A percentile compares a stretch with the other conserved stretches of the same genome.
These are phyloP conservation scores for Pestalotiopsis sp. DNA, from an alignment of 2,329 filamentous ascomycete genomes.

Conservation along the genomic window DNA sequence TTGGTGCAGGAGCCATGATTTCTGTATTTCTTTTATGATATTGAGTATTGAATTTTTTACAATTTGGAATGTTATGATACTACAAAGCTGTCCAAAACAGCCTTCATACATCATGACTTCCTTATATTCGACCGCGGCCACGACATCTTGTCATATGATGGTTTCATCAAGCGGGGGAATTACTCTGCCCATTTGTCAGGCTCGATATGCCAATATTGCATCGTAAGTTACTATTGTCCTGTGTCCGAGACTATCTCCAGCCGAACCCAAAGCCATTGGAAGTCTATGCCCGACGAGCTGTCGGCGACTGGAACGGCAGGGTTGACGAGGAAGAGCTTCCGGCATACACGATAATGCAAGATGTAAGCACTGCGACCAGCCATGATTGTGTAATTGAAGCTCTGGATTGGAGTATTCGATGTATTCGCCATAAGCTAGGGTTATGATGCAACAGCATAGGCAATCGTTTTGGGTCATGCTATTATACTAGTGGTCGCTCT, in stretches of 20 bases:
- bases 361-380: not conserved
- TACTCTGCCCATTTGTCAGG: slow-evolving; percentile 7
- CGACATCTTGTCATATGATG: slow-evolving; percentile 6
- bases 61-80: not conserved
- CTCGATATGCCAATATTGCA: slow-evolving; percentile 6
- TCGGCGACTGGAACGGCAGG: not conserved
- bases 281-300: not conserved
- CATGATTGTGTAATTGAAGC: not conserved
- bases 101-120: not conserved
- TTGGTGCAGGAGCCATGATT: slow-evolving; percentile 57
- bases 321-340: not conserved
- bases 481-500: not conserved
- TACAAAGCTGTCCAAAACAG: not conserved
- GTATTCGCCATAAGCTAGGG: slow-evolving; percentile 8
- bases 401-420: slow-evolving; percentile 5
- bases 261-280: not conserved
- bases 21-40: not conserved
- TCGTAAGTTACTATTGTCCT: not conserved
- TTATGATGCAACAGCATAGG: slow-evolving; percentile 3
- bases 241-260: not conserved
- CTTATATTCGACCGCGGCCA: not conserved
- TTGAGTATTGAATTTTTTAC: not conserved
- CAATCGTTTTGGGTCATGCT: not conserved
- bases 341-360: slow-evolving; percentile 1
- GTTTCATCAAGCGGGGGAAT: not conserved